Evolutionary conservation across 2,329 filamentous ascomycete species (phyloP), one percentile per base, ranked within the genome.

Genomic region (Periconia sp.): DNA sequence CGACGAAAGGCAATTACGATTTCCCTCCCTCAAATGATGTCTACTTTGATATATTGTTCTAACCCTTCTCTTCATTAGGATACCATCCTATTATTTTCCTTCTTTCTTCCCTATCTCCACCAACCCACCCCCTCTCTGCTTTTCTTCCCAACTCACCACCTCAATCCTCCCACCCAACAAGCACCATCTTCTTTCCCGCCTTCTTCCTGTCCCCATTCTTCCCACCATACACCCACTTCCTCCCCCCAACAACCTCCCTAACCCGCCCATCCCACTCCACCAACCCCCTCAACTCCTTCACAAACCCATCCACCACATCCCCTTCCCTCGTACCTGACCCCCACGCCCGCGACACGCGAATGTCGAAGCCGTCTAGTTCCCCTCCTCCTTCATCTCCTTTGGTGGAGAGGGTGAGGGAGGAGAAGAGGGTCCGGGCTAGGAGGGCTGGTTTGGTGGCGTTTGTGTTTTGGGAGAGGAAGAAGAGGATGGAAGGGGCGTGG

Each of bases 321-420:
- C 55, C 63, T 52, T 71, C 63, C 49, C 58, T 60, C 33, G 53
- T 66, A 0, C 62, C 23, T 11, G 6, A 61, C 57, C 59, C 55
- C 66, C 66, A 70, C 42, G 63, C 58, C 5, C 47, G 30, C 2
- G 65, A 62, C 2, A 69, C 47, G 47, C 63, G 57, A 11, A 70
- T 58, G 48, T 69, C 63, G 30, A 66, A 71, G 1, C 68, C 66
- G 52, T 71, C 66, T 6, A 70, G 47, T 1, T 67, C 61, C 0
- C 68, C 68, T 27, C 66, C 62, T 15, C 65, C 61, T 9, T 65
- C 68, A 8, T n/a, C 33, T 37, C 33, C 33, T 6, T 37, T 11
- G 6, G 33, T 3, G 8, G 5, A 5, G 5, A 27, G 23, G 5
- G 23, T 27, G 8, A 27, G 23, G 5, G 23, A 3, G 5, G 23